Evolutionary conservation across 495 filamentous ascomycete species (phyloP), one percentile per base, ranked within the genome.

Genomic region (Parachaetomium inaequale): DNA sequence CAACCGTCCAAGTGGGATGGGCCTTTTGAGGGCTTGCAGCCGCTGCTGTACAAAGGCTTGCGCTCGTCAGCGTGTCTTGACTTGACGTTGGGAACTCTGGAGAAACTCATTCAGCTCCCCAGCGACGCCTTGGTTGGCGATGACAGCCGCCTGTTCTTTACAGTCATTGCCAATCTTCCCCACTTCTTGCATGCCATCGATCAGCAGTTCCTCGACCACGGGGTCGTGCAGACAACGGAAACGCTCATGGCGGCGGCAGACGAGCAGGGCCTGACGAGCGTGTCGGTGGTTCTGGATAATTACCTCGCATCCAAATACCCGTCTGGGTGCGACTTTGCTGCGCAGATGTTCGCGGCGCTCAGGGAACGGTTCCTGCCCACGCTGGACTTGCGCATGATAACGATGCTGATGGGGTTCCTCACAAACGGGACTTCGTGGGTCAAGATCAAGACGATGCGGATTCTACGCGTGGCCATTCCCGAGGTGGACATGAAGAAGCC

Each of bases 401-500:
- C 92, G 0, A 96, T 96, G 78, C 75, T 98, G 34, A 89, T 99
- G 79, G 91, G 94, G 5, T 82, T 97, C 61, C 79, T 98, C 57
- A 96, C 92, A 12, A 99, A 98, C 68, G 85, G 85, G 38, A 81
- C 88, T 0, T 82, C 87, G 28, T 97, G 91, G 88, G 90, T 97
- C 77, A 95, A 95, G 70, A 73, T 93, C 46, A 90, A 91, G 78
- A 92, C 89, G 2, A 93, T 98, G 88, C 88, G 90, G 60, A 84
- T 98, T 28, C 85, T 98, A 8, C 88, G 89, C 68, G 85, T 88
- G 45, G 76, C 97, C 55, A 88, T 97, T 31, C 91, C 93, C 3
- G 89, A 92, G 38, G 89, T 98, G 58, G 93, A 99, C 68, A 96
- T 97, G 88, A 87, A 87, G 32, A 91, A 93, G 64, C 84, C 86